A percentile compares a stretch with the other conserved stretches of the same genome.
Conservation (phyloP, 2,329 filamentous ascomycete species). For the Myriosclerotinia curreyana region DNA sequence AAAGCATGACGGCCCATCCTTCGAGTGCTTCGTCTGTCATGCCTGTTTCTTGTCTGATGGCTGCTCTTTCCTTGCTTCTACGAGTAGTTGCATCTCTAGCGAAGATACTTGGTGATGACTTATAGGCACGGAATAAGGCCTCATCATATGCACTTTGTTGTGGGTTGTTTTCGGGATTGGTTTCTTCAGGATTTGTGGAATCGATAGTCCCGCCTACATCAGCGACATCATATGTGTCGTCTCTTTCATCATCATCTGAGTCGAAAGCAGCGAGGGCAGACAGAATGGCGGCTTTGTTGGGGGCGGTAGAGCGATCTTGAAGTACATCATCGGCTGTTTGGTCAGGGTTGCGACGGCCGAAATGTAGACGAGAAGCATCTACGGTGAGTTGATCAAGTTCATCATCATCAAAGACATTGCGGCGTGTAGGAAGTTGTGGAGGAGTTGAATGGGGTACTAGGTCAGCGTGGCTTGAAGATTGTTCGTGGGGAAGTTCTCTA, state of each 20-base stretch:
- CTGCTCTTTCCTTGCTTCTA: slow-evolving; percentile 57
- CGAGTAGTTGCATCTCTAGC: slow-evolving; percentile 68
- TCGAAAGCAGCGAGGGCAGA: slow-evolving; percentile 87
- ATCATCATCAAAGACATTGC: slow-evolving; percentile 77
- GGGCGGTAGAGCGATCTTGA: slow-evolving; percentile 59
- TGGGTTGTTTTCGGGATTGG: slow-evolving; percentile 47
- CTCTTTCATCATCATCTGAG: slow-evolving; percentile 90
- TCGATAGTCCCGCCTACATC: slow-evolving; percentile 91
- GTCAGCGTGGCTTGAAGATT: slow-evolving; percentile 39
- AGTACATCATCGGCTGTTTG: slow-evolving; percentile 71
- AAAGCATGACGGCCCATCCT: slow-evolving; percentile 87
- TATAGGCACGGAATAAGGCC: slow-evolving; percentile 69
- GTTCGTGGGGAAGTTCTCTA: slow-evolving; percentile 32
- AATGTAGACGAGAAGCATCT: slow-evolving; percentile 66
- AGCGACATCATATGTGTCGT: slow-evolving; percentile 91
- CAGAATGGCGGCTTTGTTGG: slow-evolving; percentile 81
- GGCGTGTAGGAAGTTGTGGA: slow-evolving; percentile 54
- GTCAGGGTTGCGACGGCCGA: slow-evolving; percentile 66
- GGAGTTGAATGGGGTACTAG: slow-evolving; percentile 61
- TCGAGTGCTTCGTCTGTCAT: slow-evolving; percentile 95
- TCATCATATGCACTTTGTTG: slow-evolving; percentile 59
- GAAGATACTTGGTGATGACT: slow-evolving; percentile 63
- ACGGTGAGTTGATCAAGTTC: slow-evolving; percentile 70
- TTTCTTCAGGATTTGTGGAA: slow-evolving; percentile 51
- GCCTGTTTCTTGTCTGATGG: slow-evolving; percentile 70